Evolutionary conservation across 805 yeast species (phyloP).

Genomic region (Ogataea philodendri): DNA sequence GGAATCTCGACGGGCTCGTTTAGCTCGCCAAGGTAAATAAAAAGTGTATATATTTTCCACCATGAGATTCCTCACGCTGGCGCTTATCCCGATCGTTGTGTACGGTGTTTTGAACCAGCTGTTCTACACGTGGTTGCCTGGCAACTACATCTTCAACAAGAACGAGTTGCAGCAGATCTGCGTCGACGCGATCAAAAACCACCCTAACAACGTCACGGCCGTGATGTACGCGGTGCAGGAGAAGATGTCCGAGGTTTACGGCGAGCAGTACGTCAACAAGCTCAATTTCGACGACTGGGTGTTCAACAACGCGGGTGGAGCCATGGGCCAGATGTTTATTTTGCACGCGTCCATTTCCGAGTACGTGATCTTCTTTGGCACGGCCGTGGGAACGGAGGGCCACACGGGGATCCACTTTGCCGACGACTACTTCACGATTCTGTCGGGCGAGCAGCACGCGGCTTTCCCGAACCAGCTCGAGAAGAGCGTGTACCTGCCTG

Average conservation of each 20-base stretch:
- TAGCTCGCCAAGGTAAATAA: constrained; percentile 1
- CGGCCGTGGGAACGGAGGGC: constrained; percentile 94
- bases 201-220: constrained; percentile 61
- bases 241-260: constrained; percentile 61
- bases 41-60: constrained; percentile 3
- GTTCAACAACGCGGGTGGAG: constrained; percentile 97
- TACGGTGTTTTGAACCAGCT: constrained; percentile 39
- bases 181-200: constrained; percentile 48
- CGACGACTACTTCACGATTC: constrained; percentile 93
- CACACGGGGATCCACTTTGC: constrained; percentile 95
- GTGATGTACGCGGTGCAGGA: constrained; percentile 62
- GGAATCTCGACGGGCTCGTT: constrained; percentile 9
- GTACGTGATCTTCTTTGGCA: constrained; percentile 89
- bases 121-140: constrained; percentile 67
- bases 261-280: constrained; percentile 63
- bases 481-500: constrained; percentile 79
- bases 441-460: constrained; percentile 76
- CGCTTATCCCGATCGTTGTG: constrained; percentile 27
- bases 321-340: constrained; percentile 95
- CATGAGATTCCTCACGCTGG: constrained; percentile 17
- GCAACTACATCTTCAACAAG: constrained; percentile 68
- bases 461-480: constrained; percentile 59
- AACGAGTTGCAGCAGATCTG: constrained; percentile 56
- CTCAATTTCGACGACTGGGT: constrained; percentile 84
- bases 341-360: constrained; percentile 93